phyloP scores from a whole-genome alignment of 257 asterid genomes.

The Gentiana macrophylla region DNA sequence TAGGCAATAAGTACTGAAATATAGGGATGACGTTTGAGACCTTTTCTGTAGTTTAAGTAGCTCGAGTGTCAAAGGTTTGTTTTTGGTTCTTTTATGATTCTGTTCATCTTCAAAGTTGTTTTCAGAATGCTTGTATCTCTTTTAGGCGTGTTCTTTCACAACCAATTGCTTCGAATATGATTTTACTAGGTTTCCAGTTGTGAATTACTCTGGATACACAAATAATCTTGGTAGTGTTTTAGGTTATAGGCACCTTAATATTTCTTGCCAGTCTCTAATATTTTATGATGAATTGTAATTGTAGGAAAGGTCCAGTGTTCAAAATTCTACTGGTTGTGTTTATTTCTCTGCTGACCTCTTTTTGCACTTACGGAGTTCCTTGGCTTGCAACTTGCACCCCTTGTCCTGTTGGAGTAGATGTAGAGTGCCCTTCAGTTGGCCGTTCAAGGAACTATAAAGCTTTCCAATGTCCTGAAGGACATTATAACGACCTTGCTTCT shows the following conservation, averaged over 20 bases:
- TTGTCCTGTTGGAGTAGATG: constrained; percentile 43
- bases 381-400: constrained; percentile 70
- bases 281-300: constrained; percentile 18
- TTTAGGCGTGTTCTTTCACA: too few species aligned
- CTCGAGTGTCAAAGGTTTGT: too few species aligned
- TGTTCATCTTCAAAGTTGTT: too few species aligned
- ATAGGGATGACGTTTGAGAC: too few species aligned
- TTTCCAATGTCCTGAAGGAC: constrained; percentile 63
- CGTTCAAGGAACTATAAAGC: constrained; percentile 71
- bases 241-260: not conserved
- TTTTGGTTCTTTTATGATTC: too few species aligned
- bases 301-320: constrained; percentile 75
- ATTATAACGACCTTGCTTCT: constrained; percentile 85
- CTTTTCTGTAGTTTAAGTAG: too few species aligned
- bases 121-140: too few species aligned
- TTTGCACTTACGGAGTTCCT: constrained; percentile 70
- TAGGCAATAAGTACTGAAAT: too few species aligned
- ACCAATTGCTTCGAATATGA: too few species aligned
- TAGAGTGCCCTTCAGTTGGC: constrained; percentile 59
- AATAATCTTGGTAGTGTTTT: not conserved
- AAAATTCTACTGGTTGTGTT: constrained; percentile 55
- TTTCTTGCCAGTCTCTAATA: constrained; percentile 10
- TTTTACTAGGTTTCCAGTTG: too few species aligned
- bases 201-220: too few species aligned
- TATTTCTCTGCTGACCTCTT: constrained; percentile 64